These are phyloP conservation scores for Colletotrichum godetiae DNA, from an alignment of 2,329 filamentous ascomycete species.

Conservation along the genomic window DNA sequence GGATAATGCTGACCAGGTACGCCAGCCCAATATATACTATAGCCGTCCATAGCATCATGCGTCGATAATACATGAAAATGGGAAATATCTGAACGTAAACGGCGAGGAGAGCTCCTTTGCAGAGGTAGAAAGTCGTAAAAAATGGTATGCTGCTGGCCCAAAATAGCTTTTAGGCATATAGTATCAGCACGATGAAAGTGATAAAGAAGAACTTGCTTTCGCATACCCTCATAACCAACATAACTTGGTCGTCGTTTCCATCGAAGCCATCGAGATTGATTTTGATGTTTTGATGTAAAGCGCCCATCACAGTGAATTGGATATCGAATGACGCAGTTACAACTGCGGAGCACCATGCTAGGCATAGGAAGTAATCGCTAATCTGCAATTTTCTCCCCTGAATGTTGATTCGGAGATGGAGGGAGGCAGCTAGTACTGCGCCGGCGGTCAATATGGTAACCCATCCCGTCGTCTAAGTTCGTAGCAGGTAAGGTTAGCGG, in stretches of 20 bases:
- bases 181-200: neutral
- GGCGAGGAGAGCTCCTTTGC: slow-evolving; percentile 31
- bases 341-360: slow-evolving; percentile 25
- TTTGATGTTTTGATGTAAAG: slow-evolving; percentile 25
- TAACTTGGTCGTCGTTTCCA: slow-evolving; percentile 5
- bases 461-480: slow-evolving; percentile 28
- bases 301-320: slow-evolving; percentile 27
- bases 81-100: slow-evolving; percentile 30
- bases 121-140: slow-evolving; percentile 28
- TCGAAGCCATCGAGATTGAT: slow-evolving; percentile 25
- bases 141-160: slow-evolving; percentile 33
- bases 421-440: slow-evolving; percentile 28
- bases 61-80: slow-evolving; percentile 25
- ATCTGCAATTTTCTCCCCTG: slow-evolving; percentile 16
- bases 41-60: slow-evolving; percentile 21
- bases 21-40: slow-evolving; percentile 23
- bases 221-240: slow-evolving; percentile 17
- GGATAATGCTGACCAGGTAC: slow-evolving; percentile 24
- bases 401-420: slow-evolving; percentile 30
- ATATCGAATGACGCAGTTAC: slow-evolving; percentile 30
- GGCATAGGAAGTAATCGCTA: slow-evolving; percentile 29
- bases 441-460: slow-evolving; percentile 25
- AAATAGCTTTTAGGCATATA: slow-evolving; percentile 1
- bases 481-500: slow-evolving; percentile 2
- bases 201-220: too few species aligned